Evolutionary conservation across 1,284 basidiomycete species (phyloP).

Genomic region (Tausonia pullulans): DNA sequence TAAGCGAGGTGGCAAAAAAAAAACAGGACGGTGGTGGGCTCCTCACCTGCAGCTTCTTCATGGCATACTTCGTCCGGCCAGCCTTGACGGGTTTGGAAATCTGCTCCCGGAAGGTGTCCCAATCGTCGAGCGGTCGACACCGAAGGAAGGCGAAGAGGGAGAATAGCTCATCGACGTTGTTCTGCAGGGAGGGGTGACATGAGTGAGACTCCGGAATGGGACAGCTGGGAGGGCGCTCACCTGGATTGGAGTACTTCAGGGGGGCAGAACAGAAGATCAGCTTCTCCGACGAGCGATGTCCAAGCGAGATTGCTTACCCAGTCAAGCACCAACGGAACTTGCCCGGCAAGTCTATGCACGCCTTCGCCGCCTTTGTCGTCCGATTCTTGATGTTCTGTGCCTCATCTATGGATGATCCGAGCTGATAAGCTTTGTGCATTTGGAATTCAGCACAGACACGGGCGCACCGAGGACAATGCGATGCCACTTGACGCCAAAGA

Average conservation of each 20-base stretch:
- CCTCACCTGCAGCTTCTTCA: conserved; percentile 68
- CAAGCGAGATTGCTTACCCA: conserved; percentile 31
- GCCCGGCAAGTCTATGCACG: conserved; percentile 63
- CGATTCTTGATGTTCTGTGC: conserved; percentile 96
- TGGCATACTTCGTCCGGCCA: conserved; percentile 56
- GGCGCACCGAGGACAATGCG: conserved; percentile 66
- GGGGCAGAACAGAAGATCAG: neutral
- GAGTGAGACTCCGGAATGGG: neutral
- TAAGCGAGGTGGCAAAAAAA: neutral
- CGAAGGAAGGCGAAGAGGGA: conserved; percentile 81
- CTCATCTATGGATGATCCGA: conserved; percentile 52
- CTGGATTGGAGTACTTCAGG: conserved; percentile 61
- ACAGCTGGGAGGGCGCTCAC: conserved; percentile 27
- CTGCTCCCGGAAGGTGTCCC: conserved; percentile 62
- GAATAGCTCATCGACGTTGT: conserved; percentile 80
- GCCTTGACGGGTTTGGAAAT: conserved; percentile 70
- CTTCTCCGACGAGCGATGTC: neutral
- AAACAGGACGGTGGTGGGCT: neutral
- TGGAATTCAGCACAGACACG: too few relatives aligned
- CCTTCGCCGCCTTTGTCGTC: conserved; percentile 66
- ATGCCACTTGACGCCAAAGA: conserved; percentile 75
- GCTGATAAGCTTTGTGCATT: neutral
- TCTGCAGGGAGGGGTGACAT: conserved; percentile 41
- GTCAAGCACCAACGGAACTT: conserved; percentile 85
- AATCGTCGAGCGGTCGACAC: conserved; percentile 70